A percentile compares a stretch with the other conserved stretches of the same genome.
Conservation (phyloP, 768 basidiomycete species). For the Crassisporium funariophilum region DNA sequence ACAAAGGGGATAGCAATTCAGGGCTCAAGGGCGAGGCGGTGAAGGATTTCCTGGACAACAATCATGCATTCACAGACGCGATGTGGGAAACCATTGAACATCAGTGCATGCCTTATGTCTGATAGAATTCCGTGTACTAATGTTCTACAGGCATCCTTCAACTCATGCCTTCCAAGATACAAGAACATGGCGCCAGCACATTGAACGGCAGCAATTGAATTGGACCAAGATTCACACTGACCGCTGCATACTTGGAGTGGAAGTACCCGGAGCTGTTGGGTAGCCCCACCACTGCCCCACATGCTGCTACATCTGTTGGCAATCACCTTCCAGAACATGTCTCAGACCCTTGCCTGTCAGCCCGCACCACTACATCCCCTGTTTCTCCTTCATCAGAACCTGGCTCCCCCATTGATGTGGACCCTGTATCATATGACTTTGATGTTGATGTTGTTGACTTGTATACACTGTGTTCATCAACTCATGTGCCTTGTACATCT, state of each 20-base stretch:
- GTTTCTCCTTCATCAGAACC: background rate
- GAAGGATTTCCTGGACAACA: too few relatives aligned
- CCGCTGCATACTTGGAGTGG: too few relatives aligned
- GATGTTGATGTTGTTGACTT: constrained; percentile 5
- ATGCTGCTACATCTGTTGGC: too few relatives aligned
- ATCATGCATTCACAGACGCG: too few relatives aligned
- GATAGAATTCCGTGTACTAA: background rate
- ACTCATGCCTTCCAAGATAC: background rate
- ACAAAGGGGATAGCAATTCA: too few relatives aligned
- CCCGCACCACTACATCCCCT: background rate
- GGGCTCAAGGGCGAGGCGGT: too few relatives aligned
- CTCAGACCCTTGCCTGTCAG: background rate
- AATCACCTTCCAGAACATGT: too few relatives aligned
- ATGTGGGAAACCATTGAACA: too few relatives aligned
- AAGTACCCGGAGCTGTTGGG: too few relatives aligned
- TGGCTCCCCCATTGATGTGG: background rate
- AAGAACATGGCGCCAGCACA: background rate
- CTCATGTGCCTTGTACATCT: background rate
- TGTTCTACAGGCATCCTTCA: background rate
- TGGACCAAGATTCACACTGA: too few relatives aligned
- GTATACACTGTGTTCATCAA: background rate
- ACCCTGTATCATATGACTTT: constrained; percentile 2
- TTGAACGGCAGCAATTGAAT: background rate
- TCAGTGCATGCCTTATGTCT: too few relatives aligned
- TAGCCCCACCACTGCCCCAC: too few relatives aligned